phyloP scores from a whole-genome alignment of 2,329 filamentous ascomycete genomes.

The Fusarium hostae region DNA sequence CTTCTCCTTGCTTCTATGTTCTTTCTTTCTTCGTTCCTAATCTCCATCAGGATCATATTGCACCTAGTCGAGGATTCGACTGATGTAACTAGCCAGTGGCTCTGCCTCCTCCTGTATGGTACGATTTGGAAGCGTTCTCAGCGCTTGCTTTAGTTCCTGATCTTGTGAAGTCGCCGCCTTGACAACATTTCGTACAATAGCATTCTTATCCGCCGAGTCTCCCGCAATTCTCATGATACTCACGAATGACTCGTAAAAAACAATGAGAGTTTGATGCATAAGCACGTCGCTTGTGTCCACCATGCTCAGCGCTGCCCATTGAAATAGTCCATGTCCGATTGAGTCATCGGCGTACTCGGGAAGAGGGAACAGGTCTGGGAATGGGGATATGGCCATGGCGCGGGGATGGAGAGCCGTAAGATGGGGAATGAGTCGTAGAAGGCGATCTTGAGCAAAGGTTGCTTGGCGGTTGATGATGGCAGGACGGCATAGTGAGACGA shows the following conservation, averaged over 20 bases:
- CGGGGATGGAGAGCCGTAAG: conserved; percentile 60
- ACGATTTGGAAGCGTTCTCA: conserved; percentile 58
- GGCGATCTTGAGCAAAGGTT: conserved; percentile 63
- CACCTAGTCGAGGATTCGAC: conserved; percentile 49
- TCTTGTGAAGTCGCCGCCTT: conserved; percentile 55
- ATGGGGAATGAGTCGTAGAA: conserved; percentile 63
- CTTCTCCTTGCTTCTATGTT: background rate
- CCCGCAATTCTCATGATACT: conserved; percentile 58
- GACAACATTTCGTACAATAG: conserved; percentile 54
- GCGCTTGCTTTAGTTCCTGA: conserved; percentile 50
- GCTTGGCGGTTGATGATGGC: conserved; percentile 50
- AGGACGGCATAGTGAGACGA: conserved; percentile 54
- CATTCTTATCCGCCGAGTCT: conserved; percentile 50
- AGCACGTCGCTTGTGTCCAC: conserved; percentile 60
- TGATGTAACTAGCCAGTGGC: conserved; percentile 58
- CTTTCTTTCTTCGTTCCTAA: background rate
- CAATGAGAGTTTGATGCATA: conserved; percentile 62
- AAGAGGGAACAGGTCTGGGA: conserved; percentile 39
- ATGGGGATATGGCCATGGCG: conserved; percentile 52
- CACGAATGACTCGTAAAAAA: conserved; percentile 64
- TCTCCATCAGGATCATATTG: no score
- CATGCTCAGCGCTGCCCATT: conserved; percentile 64
- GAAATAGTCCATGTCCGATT: conserved; percentile 56
- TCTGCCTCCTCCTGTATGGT: conserved; percentile 64
- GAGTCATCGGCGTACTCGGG: conserved; percentile 29